Percentiles rank a stretch among this genome's conserved stretches.
Evolutionary conservation across 108 stramenopile species (phyloP).

Genomic region (Seminavis robusta): DNA sequence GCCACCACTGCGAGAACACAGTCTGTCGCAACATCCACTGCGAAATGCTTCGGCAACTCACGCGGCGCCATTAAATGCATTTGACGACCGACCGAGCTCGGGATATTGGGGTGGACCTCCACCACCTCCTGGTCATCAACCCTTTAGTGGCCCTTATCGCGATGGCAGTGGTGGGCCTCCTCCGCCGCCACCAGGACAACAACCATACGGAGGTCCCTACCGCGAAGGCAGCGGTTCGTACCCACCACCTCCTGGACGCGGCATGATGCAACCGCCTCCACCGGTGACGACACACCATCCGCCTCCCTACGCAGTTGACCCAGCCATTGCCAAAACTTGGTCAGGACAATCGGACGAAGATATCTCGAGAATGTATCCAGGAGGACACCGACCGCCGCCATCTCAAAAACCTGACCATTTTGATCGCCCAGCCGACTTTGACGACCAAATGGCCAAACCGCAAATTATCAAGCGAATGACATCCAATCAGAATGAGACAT

Average conservation of each 20-base stretch:
- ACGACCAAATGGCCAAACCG: constrained; percentile 35
- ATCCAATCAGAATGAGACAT: constrained; percentile 71
- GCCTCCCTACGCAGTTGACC: constrained; percentile 24
- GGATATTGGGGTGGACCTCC: constrained; percentile 34
- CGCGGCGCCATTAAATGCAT: constrained; percentile 26
- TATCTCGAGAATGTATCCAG: constrained; percentile 33
- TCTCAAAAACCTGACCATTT: too few relatives aligned
- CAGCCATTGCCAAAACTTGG: constrained; percentile 15
- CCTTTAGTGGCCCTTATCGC: constrained; percentile 13
- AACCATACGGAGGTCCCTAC: constrained; percentile 13
- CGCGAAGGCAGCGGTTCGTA: constrained; percentile 6
- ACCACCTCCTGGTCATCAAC: constrained; percentile 12
- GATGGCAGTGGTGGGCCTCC: constrained; percentile 14
- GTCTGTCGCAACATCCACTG: constrained; percentile 43
- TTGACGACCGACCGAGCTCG: constrained; percentile 22
- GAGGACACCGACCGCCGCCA: too few relatives aligned
- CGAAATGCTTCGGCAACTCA: constrained; percentile 39
- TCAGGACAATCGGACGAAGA: constrained; percentile 4
- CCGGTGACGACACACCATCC: neutral
- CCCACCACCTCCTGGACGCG: constrained; percentile 1
- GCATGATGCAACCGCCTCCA: neutral
- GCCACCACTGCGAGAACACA: constrained; percentile 31
- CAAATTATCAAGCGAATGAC: constrained; percentile 79
- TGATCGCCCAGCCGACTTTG: too few relatives aligned
- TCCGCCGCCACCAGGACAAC: constrained; percentile 20